Conservation (phyloP, 768 basidiomycete species). For the Russula sp. region DNA sequence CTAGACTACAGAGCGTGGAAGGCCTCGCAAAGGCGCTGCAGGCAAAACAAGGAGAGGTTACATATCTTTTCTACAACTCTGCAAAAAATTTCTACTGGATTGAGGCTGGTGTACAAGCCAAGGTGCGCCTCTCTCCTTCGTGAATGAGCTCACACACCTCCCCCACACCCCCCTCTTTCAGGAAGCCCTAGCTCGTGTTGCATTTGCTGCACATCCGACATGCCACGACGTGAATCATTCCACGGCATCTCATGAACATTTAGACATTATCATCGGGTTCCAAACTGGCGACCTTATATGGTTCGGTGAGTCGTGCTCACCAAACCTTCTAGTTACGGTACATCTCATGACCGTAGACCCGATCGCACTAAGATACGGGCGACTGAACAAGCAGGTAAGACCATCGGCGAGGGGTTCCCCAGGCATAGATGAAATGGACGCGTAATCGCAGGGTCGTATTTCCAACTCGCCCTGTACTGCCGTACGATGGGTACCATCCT, state of each 20-base stretch:
- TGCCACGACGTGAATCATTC: conserved; percentile 83
- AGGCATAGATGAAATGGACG: conserved; percentile 6
- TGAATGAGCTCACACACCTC: neutral
- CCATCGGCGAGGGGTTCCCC: neutral
- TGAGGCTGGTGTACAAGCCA: conserved; percentile 80
- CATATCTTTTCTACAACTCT: conserved; percentile 86
- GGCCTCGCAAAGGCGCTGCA: conserved; percentile 68
- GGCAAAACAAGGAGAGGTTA: conserved; percentile 78
- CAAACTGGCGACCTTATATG: conserved; percentile 93
- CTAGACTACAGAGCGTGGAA: conserved; percentile 78
- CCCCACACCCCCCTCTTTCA: conserved; percentile 34
- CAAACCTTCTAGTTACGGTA: conserved; percentile 17
- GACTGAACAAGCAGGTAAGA: conserved; percentile 80
- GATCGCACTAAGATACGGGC: conserved; percentile 73
- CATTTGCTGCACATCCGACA: conserved; percentile 84
- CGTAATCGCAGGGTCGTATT: conserved; percentile 62
- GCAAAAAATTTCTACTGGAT: conserved; percentile 83
- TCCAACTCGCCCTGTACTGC: conserved; percentile 80
- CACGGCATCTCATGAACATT: conserved; percentile 71
- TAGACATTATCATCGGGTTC: conserved; percentile 92
- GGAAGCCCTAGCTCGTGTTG: conserved; percentile 85
- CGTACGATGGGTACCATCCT: conserved; percentile 85
- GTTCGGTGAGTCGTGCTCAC: conserved; percentile 60
- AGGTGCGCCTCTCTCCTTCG: conserved; percentile 47
- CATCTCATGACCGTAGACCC: conserved; percentile 52